Conservation (phyloP, 2,329 filamentous ascomycete genomes). For the Didymella segeticola region DNA sequence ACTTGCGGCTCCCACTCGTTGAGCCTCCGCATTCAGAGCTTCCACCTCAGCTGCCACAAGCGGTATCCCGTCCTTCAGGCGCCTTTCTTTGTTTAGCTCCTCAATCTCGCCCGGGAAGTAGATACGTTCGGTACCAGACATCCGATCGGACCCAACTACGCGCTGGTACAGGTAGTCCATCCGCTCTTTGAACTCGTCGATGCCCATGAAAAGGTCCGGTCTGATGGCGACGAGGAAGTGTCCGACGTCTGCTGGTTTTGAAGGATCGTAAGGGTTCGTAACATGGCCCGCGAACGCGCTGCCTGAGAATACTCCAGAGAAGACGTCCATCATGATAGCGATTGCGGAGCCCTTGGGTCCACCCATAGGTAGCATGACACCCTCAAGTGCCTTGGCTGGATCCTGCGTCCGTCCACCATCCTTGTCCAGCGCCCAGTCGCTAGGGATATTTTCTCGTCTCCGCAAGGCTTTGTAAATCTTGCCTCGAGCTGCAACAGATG, state of each 20-base stretch:
- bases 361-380: constrained; percentile 84
- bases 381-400: constrained; percentile 69
- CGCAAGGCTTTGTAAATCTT: constrained; percentile 75
- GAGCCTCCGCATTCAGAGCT: constrained; percentile 59
- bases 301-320: constrained; percentile 79
- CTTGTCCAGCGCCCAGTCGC: constrained; percentile 76
- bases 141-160: constrained; percentile 61
- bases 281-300: constrained; percentile 81
- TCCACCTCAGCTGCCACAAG: constrained; percentile 57
- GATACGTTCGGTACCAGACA: constrained; percentile 61
- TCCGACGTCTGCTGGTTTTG: constrained; percentile 71
- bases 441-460: constrained; percentile 72
- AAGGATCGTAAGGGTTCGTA: constrained; percentile 76
- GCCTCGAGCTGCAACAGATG: constrained; percentile 71
- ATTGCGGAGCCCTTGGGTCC: constrained; percentile 81
- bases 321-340: constrained; percentile 88
- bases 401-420: constrained; percentile 75
- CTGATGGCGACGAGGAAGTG: constrained; percentile 72
- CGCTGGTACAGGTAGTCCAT: constrained; percentile 65
- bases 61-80: constrained; percentile 56
- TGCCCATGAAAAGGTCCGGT: constrained; percentile 74
- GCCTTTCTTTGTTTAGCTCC: constrained; percentile 31
- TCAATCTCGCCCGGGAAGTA: constrained; percentile 59
- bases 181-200: constrained; percentile 71
- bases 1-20: constrained; percentile 48